Conservation (phyloP, 1,139 yeast genomes). For the Pichia sp. region DNA sequence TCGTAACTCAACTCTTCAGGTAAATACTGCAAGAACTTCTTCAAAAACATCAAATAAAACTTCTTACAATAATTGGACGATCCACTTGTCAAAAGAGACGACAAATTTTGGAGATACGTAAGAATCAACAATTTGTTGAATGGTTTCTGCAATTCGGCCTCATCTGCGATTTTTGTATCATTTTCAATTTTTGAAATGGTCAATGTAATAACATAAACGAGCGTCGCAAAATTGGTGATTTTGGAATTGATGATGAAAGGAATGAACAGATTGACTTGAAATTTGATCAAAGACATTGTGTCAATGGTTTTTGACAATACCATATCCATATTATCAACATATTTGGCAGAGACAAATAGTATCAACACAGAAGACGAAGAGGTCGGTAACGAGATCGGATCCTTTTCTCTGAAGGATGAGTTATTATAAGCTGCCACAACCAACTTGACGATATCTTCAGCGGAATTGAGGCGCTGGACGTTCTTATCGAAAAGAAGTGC, state of each 20-base stretch:
- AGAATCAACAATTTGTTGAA: slow-evolving; percentile 13
- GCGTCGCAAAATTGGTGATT: slow-evolving; percentile 10
- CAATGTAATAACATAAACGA: slow-evolving; percentile 15
- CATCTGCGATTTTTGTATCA: neutral
- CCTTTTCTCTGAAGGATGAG: slow-evolving; percentile 9
- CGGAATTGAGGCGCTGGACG: slow-evolving; percentile 9
- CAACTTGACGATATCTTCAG: slow-evolving; percentile 29
- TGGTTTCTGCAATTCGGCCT: neutral
- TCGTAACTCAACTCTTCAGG: slow-evolving; percentile 50
- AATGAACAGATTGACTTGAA: slow-evolving; percentile 18
- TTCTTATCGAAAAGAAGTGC: slow-evolving; percentile 20
- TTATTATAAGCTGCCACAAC: slow-evolving; percentile 30
- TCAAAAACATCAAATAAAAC: slow-evolving; percentile 39
- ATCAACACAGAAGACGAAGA: slow-evolving; percentile 27
- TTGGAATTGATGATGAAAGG: slow-evolving; percentile 21
- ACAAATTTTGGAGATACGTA: slow-evolving; percentile 38
- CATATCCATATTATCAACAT: slow-evolving; percentile 9
- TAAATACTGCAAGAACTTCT: slow-evolving; percentile 45
- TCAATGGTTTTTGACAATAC: slow-evolving; percentile 7
- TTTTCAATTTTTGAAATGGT: slow-evolving; percentile 6
- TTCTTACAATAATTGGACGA: slow-evolving; percentile 10
- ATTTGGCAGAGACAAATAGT: slow-evolving; percentile 23
- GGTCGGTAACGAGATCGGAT: slow-evolving; percentile 15
- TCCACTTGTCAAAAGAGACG: slow-evolving; percentile 28
- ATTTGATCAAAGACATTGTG: slow-evolving; percentile 16